Evolutionary conservation across 2,329 filamentous ascomycete species (phyloP).

Genomic region (Phialemonium atrogriseum): DNA sequence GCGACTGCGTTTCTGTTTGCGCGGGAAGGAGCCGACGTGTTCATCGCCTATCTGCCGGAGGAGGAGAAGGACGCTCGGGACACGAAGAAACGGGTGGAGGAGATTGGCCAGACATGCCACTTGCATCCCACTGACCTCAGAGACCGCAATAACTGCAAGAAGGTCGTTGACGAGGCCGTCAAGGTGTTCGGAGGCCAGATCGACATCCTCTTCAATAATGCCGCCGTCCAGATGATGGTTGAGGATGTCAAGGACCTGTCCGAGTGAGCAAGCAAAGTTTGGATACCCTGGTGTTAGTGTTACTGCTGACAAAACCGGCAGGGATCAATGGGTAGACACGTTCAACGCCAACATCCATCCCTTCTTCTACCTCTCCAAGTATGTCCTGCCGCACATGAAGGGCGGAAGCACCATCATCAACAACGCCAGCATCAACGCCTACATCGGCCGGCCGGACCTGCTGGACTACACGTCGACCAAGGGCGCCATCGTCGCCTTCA

Average conservation of each 20-base stretch:
- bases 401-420: conserved; percentile 74
- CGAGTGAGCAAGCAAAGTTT: conserved; percentile 55
- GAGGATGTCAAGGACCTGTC: conserved; percentile 62
- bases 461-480: conserved; percentile 78
- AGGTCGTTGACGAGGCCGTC: conserved; percentile 58
- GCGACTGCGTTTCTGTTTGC: conserved; percentile 70
- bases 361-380: conserved; percentile 75
- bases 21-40: conserved; percentile 68
- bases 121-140: conserved; percentile 57
- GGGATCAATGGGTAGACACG: conserved; percentile 70
- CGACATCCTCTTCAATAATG: conserved; percentile 69
- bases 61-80: conserved; percentile 71
- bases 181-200: conserved; percentile 55
- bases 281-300: no score
- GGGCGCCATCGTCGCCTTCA: conserved; percentile 73
- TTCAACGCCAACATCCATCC: conserved; percentile 81
- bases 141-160: conserved; percentile 59
- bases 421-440: conserved; percentile 76
- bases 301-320: conserved; percentile 21
- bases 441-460: conserved; percentile 70
- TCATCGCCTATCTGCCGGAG: conserved; percentile 66
- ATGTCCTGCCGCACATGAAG: conserved; percentile 66
- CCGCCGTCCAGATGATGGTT: conserved; percentile 66
- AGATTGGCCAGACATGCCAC: conserved; percentile 57
- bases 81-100: conserved; percentile 63